Conservation (phyloP, 1,139 yeast genomes). For the Yamadazyma aaseri region DNA sequence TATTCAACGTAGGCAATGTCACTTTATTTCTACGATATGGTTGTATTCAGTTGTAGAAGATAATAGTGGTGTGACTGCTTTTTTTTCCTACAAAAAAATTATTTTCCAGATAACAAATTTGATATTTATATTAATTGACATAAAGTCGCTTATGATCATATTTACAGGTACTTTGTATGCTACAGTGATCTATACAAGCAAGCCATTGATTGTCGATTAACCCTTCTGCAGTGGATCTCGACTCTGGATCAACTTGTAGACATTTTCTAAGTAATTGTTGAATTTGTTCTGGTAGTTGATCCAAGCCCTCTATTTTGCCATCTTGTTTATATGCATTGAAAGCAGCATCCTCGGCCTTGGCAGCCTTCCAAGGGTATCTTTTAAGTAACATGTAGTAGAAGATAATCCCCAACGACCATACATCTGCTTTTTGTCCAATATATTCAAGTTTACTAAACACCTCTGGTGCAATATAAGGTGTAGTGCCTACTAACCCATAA, state of each 20-base stretch:
- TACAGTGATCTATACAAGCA: slow-evolving; percentile 8
- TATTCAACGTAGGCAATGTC: too few species aligned
- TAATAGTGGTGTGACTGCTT: slow-evolving; percentile 7
- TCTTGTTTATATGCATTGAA: slow-evolving; percentile 3
- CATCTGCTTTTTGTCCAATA: slow-evolving; percentile 41
- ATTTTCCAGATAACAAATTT: background rate
- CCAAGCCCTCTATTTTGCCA: background rate
- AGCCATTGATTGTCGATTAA: slow-evolving; percentile 15
- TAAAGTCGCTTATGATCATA: slow-evolving; percentile 4
- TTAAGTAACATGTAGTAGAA: slow-evolving; percentile 29
- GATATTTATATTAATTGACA: background rate
- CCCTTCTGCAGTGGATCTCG: slow-evolving; percentile 12
- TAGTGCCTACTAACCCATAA: slow-evolving; percentile 52
- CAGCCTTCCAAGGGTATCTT: slow-evolving; percentile 35
- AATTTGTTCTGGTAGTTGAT: background rate
- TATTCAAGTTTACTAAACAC: slow-evolving; percentile 34
- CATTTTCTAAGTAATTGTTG: background rate
- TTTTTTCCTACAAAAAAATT: slow-evolving; percentile 1
- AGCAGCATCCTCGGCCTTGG: slow-evolving; percentile 7
- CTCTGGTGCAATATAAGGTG: slow-evolving; percentile 49
- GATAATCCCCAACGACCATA: slow-evolving; percentile 52
- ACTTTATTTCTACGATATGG: too few species aligned
- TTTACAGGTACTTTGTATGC: slow-evolving; percentile 4
- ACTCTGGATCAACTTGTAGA: slow-evolving; percentile 13
- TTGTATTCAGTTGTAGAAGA: too few species aligned